These are phyloP conservation scores for Malania oleifera DNA, from an alignment of 164 flowering plant species.

Conservation along the genomic window DNA sequence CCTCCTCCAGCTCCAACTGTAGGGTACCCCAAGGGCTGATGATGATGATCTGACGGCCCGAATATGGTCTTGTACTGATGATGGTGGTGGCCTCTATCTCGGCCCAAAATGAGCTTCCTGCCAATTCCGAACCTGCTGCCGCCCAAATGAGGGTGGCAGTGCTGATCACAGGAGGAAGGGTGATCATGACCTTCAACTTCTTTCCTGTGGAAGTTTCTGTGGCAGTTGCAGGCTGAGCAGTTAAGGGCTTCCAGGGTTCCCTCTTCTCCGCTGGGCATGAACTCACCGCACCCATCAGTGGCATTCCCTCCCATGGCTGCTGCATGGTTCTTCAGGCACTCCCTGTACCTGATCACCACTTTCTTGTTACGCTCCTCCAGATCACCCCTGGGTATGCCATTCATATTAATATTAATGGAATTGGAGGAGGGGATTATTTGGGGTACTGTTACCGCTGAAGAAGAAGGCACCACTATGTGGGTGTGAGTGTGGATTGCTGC, in stretches of 20 bases:
- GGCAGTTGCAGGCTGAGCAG: slow-evolving; percentile 89
- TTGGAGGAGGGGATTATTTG: slow-evolving; percentile 12
- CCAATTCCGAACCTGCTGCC: slow-evolving; percentile 32
- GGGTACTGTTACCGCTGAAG: too few species aligned
- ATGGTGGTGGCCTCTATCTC: neutral
- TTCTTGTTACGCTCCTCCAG: slow-evolving; percentile 31
- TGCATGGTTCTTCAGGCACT: slow-evolving; percentile 91
- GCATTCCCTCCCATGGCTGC: slow-evolving; percentile 86
- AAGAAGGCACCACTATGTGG: slow-evolving; percentile 29
- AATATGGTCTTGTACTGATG: slow-evolving; percentile 27
- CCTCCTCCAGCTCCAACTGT: too few species aligned
- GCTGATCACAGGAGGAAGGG: slow-evolving; percentile 21
- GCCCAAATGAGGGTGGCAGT: slow-evolving; percentile 23
- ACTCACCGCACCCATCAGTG: slow-evolving; percentile 91
- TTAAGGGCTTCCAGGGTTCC: slow-evolving; percentile 69
- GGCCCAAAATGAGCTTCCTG: slow-evolving; percentile 40
- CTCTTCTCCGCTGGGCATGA: slow-evolving; percentile 80
- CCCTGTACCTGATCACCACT: slow-evolving; percentile 43
- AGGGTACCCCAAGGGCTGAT: slow-evolving; percentile 42
- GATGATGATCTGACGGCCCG: slow-evolving; percentile 9
- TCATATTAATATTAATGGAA: neutral
- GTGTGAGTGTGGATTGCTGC: slow-evolving; percentile 16
- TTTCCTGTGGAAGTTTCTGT: slow-evolving; percentile 88
- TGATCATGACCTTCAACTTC: slow-evolving; percentile 47
- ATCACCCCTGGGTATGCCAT: slow-evolving; percentile 7